These are phyloP conservation scores for Mucor ambiguus DNA, from an alignment of 371 early-diverging fungal genomes.

Conservation along the genomic window DNA sequence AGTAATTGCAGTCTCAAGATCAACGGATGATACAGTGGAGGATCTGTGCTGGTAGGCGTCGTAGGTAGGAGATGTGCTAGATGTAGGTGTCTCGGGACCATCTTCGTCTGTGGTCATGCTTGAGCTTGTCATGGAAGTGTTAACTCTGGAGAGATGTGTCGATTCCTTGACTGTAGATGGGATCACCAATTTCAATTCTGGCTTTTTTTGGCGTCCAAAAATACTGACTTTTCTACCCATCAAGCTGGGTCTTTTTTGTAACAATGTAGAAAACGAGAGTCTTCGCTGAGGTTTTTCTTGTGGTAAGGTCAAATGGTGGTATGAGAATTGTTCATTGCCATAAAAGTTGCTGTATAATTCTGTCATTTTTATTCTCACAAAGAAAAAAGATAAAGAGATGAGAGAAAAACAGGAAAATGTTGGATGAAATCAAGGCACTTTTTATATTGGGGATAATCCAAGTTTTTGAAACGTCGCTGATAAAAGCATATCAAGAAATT, in stretches of 20 bases:
- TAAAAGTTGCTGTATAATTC: slow-evolving; percentile 14
- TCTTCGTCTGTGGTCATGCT: slow-evolving; percentile 9
- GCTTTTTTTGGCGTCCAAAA: slow-evolving; percentile 12
- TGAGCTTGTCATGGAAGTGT: slow-evolving; percentile 12
- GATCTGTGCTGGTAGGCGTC: neutral
- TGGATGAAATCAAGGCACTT: neutral
- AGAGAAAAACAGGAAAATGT: slow-evolving; percentile 5
- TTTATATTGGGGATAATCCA: slow-evolving; percentile 7
- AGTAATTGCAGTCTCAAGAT: slow-evolving; percentile 15
- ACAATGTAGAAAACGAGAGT: slow-evolving; percentile 21
- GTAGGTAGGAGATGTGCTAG: neutral
- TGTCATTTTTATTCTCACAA: slow-evolving; percentile 20
- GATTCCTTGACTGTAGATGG: neutral
- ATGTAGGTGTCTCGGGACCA: slow-evolving; percentile 6
- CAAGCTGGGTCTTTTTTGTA: slow-evolving; percentile 22
- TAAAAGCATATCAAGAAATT: neutral
- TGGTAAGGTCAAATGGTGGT: slow-evolving; percentile 12
- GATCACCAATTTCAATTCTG: slow-evolving; percentile 7
- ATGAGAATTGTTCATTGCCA: slow-evolving; percentile 12
- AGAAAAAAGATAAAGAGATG: neutral
- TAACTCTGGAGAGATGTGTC: neutral
- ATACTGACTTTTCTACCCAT: slow-evolving; percentile 19
- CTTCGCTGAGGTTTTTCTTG: slow-evolving; percentile 8
- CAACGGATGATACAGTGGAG: slow-evolving; percentile 2
- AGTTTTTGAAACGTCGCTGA: slow-evolving; percentile 2